Conservation (phyloP, 1,284 basidiomycete species). For the Farysia itapuensis region DNA sequence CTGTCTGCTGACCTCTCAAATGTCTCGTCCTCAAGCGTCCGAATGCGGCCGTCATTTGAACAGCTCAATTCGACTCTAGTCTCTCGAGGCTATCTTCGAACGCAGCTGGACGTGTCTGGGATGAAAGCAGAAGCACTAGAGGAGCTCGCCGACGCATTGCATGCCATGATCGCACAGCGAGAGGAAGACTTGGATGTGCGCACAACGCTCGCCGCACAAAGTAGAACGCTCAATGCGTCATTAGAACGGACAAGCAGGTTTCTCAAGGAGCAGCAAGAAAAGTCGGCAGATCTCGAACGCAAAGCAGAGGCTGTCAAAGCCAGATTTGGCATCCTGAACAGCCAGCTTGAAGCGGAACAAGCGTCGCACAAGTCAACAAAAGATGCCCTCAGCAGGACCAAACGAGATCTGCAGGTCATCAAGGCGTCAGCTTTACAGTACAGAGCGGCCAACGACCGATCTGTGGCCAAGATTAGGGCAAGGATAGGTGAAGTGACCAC, state of each 20-base stretch:
- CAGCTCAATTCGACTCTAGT: conserved; percentile 43
- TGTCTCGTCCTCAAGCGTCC: neutral
- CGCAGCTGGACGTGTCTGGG: conserved; percentile 23
- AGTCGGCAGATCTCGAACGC: conserved; percentile 27
- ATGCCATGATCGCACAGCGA: conserved; percentile 42
- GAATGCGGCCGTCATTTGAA: conserved; percentile 29
- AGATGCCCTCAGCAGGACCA: conserved; percentile 27
- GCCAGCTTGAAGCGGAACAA: conserved; percentile 20
- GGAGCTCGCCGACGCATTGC: conserved; percentile 29
- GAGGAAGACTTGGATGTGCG: conserved; percentile 44
- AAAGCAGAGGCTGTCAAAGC: conserved; percentile 33
- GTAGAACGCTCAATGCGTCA: conserved; percentile 20
- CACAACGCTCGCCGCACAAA: conserved; percentile 37
- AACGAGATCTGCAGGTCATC: conserved; percentile 31
- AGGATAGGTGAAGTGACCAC: conserved; percentile 42
- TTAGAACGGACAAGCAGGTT: conserved; percentile 35
- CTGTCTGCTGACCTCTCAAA: conserved; percentile 17
- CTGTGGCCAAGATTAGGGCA: conserved; percentile 25
- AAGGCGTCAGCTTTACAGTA: conserved; percentile 39
- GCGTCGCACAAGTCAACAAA: conserved; percentile 35
- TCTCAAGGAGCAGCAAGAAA: conserved; percentile 29
- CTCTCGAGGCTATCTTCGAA: conserved; percentile 32
- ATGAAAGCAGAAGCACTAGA: conserved; percentile 16
- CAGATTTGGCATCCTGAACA: conserved; percentile 13
- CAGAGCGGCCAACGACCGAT: conserved; percentile 31